Percentiles rank a stretch among this genome's conserved stretches.
These are phyloP conservation scores for Platanthera guangdongensis DNA, from an alignment of 106 monocot species.

Conservation along the genomic window DNA sequence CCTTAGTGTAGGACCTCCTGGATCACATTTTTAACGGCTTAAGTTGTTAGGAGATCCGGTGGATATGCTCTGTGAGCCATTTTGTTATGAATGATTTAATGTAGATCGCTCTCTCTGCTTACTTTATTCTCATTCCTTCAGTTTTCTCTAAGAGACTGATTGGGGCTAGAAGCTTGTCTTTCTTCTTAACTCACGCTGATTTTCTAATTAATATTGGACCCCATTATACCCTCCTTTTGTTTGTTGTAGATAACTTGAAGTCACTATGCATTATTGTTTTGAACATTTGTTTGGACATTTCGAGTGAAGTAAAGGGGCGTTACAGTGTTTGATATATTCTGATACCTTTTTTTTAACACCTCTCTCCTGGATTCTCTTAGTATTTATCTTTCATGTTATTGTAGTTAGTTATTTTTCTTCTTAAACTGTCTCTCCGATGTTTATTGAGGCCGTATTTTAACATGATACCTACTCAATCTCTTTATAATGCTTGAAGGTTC, in stretches of 20 bases:
- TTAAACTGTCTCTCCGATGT: background rate
- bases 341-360: conserved; percentile 1
- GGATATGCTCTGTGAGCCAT: background rate
- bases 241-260: background rate
- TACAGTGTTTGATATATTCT: background rate
- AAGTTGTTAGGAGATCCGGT: background rate
- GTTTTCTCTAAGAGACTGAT: background rate
- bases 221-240: background rate
- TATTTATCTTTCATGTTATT: background rate
- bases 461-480: background rate
- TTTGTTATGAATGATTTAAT: background rate
- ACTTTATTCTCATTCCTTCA: background rate
- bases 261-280: background rate
- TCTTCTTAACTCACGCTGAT: background rate
- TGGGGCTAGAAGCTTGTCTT: background rate
- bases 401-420: background rate
- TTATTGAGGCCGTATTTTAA: background rate
- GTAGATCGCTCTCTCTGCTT: background rate
- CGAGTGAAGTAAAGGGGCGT: background rate
- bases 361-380: background rate
- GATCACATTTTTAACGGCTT: background rate
- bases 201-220: too few species aligned
- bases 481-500: conserved; percentile 25
- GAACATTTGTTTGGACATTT: background rate
- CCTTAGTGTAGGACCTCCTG: too few species aligned